These are phyloP conservation scores for Phellopilus nigrolimitatus DNA, from an alignment of 1,284 basidiomycete genomes.

Conservation along the genomic window DNA sequence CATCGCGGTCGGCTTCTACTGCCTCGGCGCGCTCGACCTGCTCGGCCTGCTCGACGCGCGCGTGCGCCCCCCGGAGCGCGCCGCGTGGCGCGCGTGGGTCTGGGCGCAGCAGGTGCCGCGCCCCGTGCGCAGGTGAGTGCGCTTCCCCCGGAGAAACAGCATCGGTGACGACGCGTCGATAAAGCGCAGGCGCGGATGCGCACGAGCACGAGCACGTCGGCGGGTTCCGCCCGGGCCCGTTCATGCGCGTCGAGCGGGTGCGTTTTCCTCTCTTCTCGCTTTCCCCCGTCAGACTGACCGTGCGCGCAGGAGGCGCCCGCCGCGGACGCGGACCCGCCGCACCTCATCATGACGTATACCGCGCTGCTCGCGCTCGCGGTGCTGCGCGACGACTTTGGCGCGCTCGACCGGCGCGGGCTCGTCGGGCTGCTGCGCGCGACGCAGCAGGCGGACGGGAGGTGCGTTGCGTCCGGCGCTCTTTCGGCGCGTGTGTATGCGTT, in stretches of 20 bases:
- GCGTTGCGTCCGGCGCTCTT: constrained; percentile 22
- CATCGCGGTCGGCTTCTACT: constrained; percentile 82
- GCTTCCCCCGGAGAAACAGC: too few relatives aligned
- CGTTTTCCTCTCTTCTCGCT: constrained; percentile 4
- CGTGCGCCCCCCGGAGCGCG: constrained; percentile 46
- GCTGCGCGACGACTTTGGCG: constrained; percentile 73
- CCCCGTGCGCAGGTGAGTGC: too few relatives aligned
- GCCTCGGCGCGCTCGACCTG: constrained; percentile 74
- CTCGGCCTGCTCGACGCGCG: constrained; percentile 51
- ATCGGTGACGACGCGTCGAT: too few relatives aligned
- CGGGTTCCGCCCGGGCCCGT: constrained; percentile 40
- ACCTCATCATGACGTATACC: constrained; percentile 92
- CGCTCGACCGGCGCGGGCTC: constrained; percentile 62
- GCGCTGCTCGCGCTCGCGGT: constrained; percentile 78
- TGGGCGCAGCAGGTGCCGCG: constrained; percentile 69
- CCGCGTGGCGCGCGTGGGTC: constrained; percentile 76
- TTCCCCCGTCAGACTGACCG: neutral
- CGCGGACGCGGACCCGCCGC: constrained; percentile 71
- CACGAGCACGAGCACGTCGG: constrained; percentile 10
- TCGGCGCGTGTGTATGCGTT: too few relatives aligned
- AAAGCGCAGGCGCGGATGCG: neutral
- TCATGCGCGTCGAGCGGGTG: constrained; percentile 39
- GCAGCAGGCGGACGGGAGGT: constrained; percentile 83
- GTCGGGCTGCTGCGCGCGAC: constrained; percentile 61
- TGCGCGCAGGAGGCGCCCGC: constrained; percentile 28